These are phyloP conservation scores for Podila verticillata DNA, from an alignment of 192 early-diverging fungal species.

Conservation along the genomic window DNA sequence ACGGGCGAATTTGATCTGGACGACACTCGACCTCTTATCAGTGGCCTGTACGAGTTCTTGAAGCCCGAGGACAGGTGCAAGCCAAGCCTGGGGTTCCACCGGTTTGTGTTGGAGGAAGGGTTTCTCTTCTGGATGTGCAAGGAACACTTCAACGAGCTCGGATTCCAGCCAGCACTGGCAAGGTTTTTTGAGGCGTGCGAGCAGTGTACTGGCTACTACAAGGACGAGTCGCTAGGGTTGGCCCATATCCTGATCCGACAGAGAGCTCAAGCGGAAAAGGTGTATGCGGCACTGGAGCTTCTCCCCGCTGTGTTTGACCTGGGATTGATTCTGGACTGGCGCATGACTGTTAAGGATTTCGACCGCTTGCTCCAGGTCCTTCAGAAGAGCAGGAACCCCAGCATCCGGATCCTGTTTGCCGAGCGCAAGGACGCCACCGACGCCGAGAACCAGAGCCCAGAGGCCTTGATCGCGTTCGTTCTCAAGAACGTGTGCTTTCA, in stretches of 20 bases:
- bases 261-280: conserved; percentile 1
- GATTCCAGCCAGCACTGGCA: background rate
- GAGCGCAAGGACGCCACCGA: background rate
- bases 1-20: background rate
- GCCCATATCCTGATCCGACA: conserved; percentile 8
- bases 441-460: background rate
- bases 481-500: background rate
- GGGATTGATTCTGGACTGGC: conserved; percentile 19
- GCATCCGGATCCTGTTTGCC: conserved; percentile 11
- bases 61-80: background rate
- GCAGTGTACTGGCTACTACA: background rate
- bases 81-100: background rate
- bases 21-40: background rate
- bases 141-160: background rate
- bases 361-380: conserved; percentile 1
- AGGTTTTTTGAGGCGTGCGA: background rate
- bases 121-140: conserved; percentile 1
- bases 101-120: conserved; percentile 1
- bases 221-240: conserved; percentile 2
- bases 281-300: conserved; percentile 5
- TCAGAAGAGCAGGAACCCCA: background rate
- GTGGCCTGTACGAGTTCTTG: background rate
- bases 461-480: conserved; percentile 8
- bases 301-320: conserved; percentile 20
- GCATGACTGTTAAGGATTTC: conserved; percentile 4